Conservation (phyloP, 805 yeast genomes). For the Zygotorulaspora danielsina region DNA sequence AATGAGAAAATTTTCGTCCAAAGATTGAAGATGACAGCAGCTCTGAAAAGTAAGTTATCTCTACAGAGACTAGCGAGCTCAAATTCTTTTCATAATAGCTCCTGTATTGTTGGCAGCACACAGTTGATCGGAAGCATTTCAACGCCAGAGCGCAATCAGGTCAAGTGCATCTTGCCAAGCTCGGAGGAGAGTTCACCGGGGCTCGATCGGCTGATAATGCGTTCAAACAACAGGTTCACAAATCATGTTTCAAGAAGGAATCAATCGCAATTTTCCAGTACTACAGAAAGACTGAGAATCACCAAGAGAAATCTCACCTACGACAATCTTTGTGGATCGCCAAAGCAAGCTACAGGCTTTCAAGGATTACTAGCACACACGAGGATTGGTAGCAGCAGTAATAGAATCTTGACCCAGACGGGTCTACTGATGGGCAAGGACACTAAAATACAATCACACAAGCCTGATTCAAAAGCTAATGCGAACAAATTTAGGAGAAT, state of each 20-base stretch:
- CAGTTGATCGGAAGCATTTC: slow-evolving; percentile 8
- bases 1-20: slow-evolving; percentile 20
- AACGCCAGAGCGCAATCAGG: slow-evolving; percentile 1
- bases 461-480: too few relatives aligned
- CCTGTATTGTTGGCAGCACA: slow-evolving; percentile 7
- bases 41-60: slow-evolving; percentile 9
- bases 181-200: not conserved
- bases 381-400: slow-evolving; percentile 19
- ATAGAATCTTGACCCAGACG: slow-evolving; percentile 9
- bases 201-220: not conserved
- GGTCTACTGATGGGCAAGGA: slow-evolving; percentile 12
- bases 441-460: slow-evolving; percentile 5
- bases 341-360: slow-evolving; percentile 14
- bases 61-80: not conserved
- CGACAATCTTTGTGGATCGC: slow-evolving; percentile 7
- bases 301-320: slow-evolving; percentile 25
- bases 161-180: not conserved
- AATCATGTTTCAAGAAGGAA: not conserved
- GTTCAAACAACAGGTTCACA: not conserved
- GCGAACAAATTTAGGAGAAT: not conserved
- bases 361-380: slow-evolving; percentile 23
- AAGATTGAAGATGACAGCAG: slow-evolving; percentile 21
- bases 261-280: slow-evolving; percentile 21
- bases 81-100: not conserved
- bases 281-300: slow-evolving; percentile 25